Evolutionary conservation across 2,329 filamentous ascomycete species (phyloP).

Genomic region (Ophiosphaerella korrae): DNA sequence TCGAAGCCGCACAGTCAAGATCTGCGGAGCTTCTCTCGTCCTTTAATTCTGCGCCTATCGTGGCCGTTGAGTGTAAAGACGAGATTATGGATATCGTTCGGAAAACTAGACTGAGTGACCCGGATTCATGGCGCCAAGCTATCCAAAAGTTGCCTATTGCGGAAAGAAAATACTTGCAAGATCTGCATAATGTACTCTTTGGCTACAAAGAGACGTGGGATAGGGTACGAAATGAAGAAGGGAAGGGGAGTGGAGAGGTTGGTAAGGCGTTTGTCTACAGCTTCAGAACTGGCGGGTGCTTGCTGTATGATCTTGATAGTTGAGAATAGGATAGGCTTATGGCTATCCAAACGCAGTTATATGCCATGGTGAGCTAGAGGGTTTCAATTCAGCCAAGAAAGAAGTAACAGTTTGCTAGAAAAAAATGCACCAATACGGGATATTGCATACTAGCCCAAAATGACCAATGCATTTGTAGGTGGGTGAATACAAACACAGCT

Average conservation of each 20-base stretch:
- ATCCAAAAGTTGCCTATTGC: constrained; percentile 77
- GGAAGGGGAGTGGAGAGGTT: constrained; percentile 51
- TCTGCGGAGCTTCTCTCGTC: constrained; percentile 68
- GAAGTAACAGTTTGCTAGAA: no score
- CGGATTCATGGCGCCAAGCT: constrained; percentile 80
- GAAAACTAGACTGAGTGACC: constrained; percentile 75
- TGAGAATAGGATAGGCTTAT: constrained; percentile 3
- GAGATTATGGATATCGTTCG: constrained; percentile 77
- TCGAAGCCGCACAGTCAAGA: constrained; percentile 71
- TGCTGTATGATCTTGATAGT: constrained; percentile 78
- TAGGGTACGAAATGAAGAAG: constrained; percentile 43
- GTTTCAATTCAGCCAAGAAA: no score
- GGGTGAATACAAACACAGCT: no score
- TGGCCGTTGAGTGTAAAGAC: constrained; percentile 87
- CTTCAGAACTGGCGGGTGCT: constrained; percentile 79
- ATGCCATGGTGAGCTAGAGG: no score
- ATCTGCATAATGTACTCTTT: constrained; percentile 77
- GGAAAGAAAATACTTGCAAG: constrained; percentile 80
- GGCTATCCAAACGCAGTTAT: no score
- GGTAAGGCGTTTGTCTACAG: constrained; percentile 89
- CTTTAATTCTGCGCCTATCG: constrained; percentile 78
- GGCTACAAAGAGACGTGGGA: constrained; percentile 65
- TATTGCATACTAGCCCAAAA: no score
- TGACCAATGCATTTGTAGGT: no score
- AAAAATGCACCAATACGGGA: no score